Percentiles rank a stretch among this genome's conserved stretches.
These are phyloP conservation scores for Ogataea ramenticola DNA, from an alignment of 805 yeast genomes.

Conservation along the genomic window DNA sequence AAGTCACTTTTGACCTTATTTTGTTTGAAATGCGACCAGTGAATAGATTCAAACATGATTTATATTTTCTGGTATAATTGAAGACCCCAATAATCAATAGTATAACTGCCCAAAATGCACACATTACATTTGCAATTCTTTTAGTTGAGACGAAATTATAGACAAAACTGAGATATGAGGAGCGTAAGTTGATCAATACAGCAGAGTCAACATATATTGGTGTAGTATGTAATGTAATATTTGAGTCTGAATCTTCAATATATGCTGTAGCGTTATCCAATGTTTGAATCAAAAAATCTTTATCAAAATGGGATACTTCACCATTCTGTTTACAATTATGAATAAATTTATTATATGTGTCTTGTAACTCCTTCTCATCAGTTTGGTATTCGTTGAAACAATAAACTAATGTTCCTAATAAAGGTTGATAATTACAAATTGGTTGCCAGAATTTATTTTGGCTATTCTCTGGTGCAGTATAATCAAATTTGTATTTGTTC, in stretches of 20 bases:
- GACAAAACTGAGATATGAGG: conserved; percentile 15
- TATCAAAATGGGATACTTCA: not conserved
- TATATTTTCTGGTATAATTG: conserved; percentile 9
- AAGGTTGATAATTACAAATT: conserved; percentile 19
- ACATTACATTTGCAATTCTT: conserved; percentile 8
- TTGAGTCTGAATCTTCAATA: not conserved
- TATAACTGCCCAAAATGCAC: conserved; percentile 16
- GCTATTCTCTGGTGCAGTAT: not conserved
- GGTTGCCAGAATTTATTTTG: conserved; percentile 15
- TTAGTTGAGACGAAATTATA: conserved; percentile 11
- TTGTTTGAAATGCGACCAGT: conserved; percentile 5
- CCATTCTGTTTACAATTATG: conserved; percentile 11
- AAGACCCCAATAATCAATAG: conserved; percentile 10
- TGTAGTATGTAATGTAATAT: too few relatives aligned
- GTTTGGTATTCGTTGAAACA: conserved; percentile 15
- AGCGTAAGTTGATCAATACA: conserved; percentile 3
- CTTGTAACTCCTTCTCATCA: not conserved
- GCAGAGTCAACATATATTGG: conserved; percentile 11
- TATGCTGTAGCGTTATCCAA: not conserved
- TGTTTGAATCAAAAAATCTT: not conserved
- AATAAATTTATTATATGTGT: conserved; percentile 5
- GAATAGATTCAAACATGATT: conserved; percentile 5
- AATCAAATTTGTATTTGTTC: conserved; percentile 12
- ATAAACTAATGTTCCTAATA: conserved; percentile 15
- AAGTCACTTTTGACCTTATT: conserved; percentile 12